A percentile compares a stretch with the other conserved stretches of the same genome.
These are phyloP conservation scores for Bruguiera hainesii DNA, from an alignment of 441 rosid species.

Conservation along the genomic window DNA sequence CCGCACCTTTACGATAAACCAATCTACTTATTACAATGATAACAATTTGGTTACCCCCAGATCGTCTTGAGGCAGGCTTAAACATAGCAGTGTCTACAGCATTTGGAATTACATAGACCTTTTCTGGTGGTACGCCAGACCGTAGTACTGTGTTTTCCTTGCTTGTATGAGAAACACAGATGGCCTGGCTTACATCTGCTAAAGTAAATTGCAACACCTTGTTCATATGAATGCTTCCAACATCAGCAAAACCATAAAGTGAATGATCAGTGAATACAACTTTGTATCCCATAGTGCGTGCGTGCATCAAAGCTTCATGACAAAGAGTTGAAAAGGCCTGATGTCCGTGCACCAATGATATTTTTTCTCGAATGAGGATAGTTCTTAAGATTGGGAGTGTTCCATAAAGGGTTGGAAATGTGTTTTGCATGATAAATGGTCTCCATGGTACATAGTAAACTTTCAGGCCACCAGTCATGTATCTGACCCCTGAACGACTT, in stretches of 20 bases:
- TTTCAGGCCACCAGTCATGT: conserved; percentile 82
- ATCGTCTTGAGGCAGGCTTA: conserved; percentile 60
- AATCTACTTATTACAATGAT: conserved; percentile 93
- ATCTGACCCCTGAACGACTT: conserved; percentile 78
- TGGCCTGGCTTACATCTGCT: conserved; percentile 93
- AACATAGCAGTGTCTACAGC: conserved; percentile 99
- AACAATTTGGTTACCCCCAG: conserved; percentile 53
- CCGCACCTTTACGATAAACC: conserved; percentile 97
- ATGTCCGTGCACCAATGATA: conserved; percentile 89
- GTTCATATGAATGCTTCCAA: conserved; percentile 97
- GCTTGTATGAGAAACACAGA: conserved; percentile 96
- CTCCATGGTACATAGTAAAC: conserved; percentile 84
- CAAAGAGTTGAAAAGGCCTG: conserved; percentile 96
- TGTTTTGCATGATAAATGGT: conserved; percentile 72
- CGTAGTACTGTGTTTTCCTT: conserved; percentile 92
- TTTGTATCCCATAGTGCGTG: conserved; percentile 87
- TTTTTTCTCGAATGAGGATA: conserved; percentile 71
- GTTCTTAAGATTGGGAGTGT: conserved; percentile 73
- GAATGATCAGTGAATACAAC: conserved; percentile 96
- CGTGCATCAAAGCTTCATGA: conserved; percentile 95
- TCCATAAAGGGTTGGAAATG: conserved; percentile 73
- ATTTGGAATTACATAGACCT: conserved; percentile 92
- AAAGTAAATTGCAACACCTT: conserved; percentile 88
- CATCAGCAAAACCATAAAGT: conserved; percentile 89
- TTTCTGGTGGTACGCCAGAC: conserved; percentile 80